Evolutionary conservation across 305 asterid species (phyloP).

Genomic region (Fraxinus xanthoxyloides): DNA sequence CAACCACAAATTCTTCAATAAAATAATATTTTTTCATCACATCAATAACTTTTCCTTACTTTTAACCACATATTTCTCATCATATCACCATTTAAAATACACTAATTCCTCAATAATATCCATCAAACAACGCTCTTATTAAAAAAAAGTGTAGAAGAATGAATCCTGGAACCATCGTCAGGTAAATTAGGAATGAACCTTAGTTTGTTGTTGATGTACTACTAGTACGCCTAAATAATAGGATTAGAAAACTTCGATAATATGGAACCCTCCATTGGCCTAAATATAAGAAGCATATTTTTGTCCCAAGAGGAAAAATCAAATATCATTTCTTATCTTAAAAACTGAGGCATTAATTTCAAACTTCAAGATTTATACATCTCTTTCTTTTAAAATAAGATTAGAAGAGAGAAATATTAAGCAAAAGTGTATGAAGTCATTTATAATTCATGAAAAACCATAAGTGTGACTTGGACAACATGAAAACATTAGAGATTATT

Average conservation of each 20-base stretch:
- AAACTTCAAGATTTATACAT: not conserved
- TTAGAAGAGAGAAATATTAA: not conserved
- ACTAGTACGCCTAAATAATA: not conserved
- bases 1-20: too few species aligned
- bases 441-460: not conserved
- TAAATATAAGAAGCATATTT: slow-evolving; percentile 6
- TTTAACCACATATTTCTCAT: too few species aligned
- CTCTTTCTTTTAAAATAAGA: not conserved
- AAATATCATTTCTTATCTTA: not conserved
- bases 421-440: not conserved
- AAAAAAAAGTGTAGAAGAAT: not conserved
- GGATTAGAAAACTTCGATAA: slow-evolving; percentile 6
- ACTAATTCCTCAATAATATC: too few species aligned
- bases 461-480: not conserved
- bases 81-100: too few species aligned
- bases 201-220: not conserved
- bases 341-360: slow-evolving; percentile 10
- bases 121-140: too few species aligned
- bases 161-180: not conserved
- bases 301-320: not conserved
- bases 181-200: not conserved
- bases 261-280: not conserved
- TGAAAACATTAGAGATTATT: slow-evolving; percentile 1
- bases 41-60: too few species aligned
- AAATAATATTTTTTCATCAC: too few species aligned